Evolutionary conservation across 2,329 filamentous ascomycete species (phyloP), one percentile per base, ranked within the genome.

Genomic region (Curvularia verruculosa): DNA sequence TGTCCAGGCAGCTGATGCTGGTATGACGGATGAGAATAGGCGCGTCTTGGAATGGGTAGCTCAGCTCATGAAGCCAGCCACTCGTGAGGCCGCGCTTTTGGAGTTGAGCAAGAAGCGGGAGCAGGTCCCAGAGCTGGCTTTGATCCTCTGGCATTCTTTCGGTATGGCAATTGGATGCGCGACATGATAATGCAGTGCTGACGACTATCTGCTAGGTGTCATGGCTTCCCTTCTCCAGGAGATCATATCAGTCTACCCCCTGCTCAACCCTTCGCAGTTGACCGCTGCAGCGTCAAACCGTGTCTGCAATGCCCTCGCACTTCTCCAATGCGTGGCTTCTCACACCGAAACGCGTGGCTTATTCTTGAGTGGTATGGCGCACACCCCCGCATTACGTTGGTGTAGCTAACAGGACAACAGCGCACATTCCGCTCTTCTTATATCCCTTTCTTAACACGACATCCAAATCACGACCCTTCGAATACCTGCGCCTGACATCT

Each of bases 401-500:
- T 23, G 15, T 37, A 47, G 24, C 70, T 72, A 56, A 73, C 52
- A 13, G 10, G 31, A 5, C 19, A 2, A 36, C 37, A 97, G 95
- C 95, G 37, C 95, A 99, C 72, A 98, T 99, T 57, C 95, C 95
- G 7, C 86, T 99, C 49, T 99, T 97, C 77, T 87, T 99, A 55
- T 99, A 99, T 70, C 95, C 95, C 0, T 99, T 99, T 74, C 87
- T 99, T 61, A 99, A 99, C 80, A 99, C 95, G 3, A 99, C 95
- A 1, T 98, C 95, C 31, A 99, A 99, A 79, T 97, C 93, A 29
- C 87, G 95, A 51, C 95, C 95, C 0, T 99, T 98, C 76, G 95
- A 99, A 77, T 99, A 99, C 74, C 86, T 99, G 51, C 92, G 95
- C 50, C 86, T 99, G 31, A 99, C 95, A 0, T 97, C 93, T 18